Conservation (phyloP, 257 asterid species). For the Solanum sejunctum region DNA sequence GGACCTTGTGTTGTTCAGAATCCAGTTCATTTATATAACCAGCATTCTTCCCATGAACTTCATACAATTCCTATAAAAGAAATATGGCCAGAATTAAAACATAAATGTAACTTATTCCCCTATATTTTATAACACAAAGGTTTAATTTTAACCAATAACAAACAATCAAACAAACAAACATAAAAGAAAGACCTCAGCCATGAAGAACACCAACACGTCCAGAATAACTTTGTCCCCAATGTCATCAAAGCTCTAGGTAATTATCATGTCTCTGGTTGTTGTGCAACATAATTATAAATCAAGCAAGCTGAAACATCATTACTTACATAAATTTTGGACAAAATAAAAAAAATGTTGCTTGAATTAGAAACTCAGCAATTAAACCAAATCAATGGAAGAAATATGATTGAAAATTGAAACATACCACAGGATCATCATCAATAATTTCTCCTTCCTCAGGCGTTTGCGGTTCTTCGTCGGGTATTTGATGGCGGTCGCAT, state of each 20-base stretch:
- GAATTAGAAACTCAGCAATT: too few relatives aligned
- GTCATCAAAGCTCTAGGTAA: constrained; percentile 22
- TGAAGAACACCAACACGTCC: constrained; percentile 51
- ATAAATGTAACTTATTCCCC: background rate
- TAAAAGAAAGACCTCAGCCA: constrained; percentile 57
- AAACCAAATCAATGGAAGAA: too few relatives aligned
- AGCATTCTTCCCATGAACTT: constrained; percentile 16
- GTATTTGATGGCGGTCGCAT: too few relatives aligned
- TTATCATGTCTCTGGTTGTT: constrained; percentile 13
- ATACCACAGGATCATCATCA: too few relatives aligned
- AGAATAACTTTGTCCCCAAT: constrained; percentile 8
- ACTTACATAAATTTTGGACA: background rate
- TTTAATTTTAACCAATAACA: background rate
- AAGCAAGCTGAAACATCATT: constrained; percentile 4
- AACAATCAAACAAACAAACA: constrained; percentile 18
- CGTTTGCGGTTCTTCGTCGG: too few relatives aligned
- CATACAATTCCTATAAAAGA: constrained; percentile 30
- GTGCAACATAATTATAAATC: constrained; percentile 18
- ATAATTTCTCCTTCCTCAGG: too few relatives aligned
- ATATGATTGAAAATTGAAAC: too few relatives aligned
- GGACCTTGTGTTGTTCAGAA: background rate
- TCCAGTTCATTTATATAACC: constrained; percentile 3
- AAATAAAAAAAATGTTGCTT: background rate
- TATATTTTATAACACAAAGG: background rate
- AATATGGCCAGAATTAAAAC: constrained; percentile 1